These are phyloP conservation scores for Termitomyces sp. DNA, from an alignment of 768 basidiomycete species.

Conservation along the genomic window DNA sequence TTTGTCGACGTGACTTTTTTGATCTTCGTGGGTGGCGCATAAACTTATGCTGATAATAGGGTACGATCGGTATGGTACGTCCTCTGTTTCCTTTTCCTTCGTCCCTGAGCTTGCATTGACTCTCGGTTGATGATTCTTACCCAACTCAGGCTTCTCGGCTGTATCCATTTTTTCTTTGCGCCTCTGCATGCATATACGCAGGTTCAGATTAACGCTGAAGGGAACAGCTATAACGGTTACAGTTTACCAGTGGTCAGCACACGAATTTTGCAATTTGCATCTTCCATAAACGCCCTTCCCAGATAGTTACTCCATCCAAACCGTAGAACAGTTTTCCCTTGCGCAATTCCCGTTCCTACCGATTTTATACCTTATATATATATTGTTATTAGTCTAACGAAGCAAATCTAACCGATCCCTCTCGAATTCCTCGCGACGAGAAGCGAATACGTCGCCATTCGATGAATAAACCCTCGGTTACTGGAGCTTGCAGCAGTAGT, in stretches of 20 bases:
- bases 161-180: background rate
- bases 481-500: conserved; percentile 40
- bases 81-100: background rate
- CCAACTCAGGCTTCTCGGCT: conserved; percentile 1
- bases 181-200: background rate
- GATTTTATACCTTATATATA: conserved; percentile 22
- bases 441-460: conserved; percentile 28
- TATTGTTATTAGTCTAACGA: conserved; percentile 11
- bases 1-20: background rate
- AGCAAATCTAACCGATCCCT: conserved; percentile 19
- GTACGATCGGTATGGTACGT: conserved; percentile 39
- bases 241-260: conserved; percentile 33
- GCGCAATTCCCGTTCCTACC: conserved; percentile 17
- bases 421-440: conserved; percentile 22
- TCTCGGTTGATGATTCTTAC: background rate
- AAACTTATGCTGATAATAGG: conserved; percentile 45
- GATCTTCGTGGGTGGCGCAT: conserved; percentile 29
- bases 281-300: background rate
- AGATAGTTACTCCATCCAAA: background rate
- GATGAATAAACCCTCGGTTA: conserved; percentile 52
- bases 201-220: background rate
- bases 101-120: background rate
- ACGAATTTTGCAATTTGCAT: conserved; percentile 34
- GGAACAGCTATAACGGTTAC: background rate
- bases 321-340: conserved; percentile 10